Percentiles rank a stretch among this genome's conserved stretches.
These are phyloP conservation scores for Aureobasidium sp. DNA, from an alignment of 2,329 filamentous ascomycete species.

Conservation along the genomic window DNA sequence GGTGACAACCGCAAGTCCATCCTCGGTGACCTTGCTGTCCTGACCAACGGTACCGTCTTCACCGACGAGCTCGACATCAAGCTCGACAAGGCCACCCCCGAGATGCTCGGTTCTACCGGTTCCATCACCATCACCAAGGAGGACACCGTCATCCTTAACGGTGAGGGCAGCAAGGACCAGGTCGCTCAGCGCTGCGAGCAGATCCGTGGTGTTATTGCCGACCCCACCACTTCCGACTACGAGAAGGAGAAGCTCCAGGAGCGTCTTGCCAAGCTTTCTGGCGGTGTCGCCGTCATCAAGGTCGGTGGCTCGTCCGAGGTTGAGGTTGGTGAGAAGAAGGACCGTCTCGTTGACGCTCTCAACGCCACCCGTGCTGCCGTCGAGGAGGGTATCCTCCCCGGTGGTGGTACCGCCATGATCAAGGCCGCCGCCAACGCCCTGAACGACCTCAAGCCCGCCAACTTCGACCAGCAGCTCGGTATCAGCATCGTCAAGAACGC, in stretches of 20 bases:
- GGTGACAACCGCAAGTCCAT: conserved; percentile 99
- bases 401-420: conserved; percentile 94
- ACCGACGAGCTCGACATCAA: conserved; percentile 97
- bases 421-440: conserved; percentile 93
- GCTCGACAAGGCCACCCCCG: conserved; percentile 93
- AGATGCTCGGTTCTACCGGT: conserved; percentile 93
- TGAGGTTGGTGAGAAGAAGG: conserved; percentile 99
- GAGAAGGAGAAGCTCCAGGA: conserved; percentile 99
- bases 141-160: conserved; percentile 97
- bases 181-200: conserved; percentile 97
- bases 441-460: conserved; percentile 70
- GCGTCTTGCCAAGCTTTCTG: conserved; percentile 97
- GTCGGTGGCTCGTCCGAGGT: conserved; percentile 96
- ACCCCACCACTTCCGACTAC: conserved; percentile 93
- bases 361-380: conserved; percentile 98
- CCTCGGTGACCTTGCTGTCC: conserved; percentile 88
- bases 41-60: conserved; percentile 97
- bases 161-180: conserved; percentile 86
- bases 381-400: conserved; percentile 97
- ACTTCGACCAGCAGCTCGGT: conserved; percentile 99
- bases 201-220: conserved; percentile 92
- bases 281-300: conserved; percentile 98
- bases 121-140: conserved; percentile 99
- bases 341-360: conserved; percentile 94
- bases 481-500: conserved; percentile 96